A percentile compares a stretch with the other conserved stretches of the same genome.
Conservation (phyloP, 1,284 basidiomycete genomes). For the Cutaneotrichosporon sp. region DNA sequence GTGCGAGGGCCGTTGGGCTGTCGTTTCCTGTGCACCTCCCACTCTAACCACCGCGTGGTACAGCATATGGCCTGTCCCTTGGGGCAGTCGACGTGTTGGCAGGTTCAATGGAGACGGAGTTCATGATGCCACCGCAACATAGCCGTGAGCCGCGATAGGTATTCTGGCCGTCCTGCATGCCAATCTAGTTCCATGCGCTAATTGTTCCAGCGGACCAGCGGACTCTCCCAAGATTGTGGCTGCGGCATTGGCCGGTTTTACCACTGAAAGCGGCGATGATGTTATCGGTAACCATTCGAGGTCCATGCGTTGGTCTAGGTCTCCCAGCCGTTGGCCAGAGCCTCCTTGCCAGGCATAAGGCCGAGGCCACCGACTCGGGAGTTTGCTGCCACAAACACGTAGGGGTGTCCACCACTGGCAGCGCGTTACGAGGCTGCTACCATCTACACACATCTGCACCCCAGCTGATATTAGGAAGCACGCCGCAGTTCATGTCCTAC, state of each 20-base stretch:
- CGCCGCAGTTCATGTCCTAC: neutral
- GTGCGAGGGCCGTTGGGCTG: slow-evolving; percentile 53
- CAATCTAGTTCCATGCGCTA: slow-evolving; percentile 49
- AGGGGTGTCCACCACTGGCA: slow-evolving; percentile 40
- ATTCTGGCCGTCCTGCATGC: slow-evolving; percentile 54
- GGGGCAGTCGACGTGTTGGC: slow-evolving; percentile 13
- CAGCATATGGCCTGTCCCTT: slow-evolving; percentile 15
- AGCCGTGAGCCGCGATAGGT: slow-evolving; percentile 48
- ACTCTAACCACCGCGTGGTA: slow-evolving; percentile 11
- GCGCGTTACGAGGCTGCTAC: slow-evolving; percentile 8
- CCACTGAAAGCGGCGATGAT: slow-evolving; percentile 43
- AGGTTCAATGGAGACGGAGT: slow-evolving; percentile 48
- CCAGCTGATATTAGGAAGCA: slow-evolving; percentile 6
- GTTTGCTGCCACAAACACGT: slow-evolving; percentile 58
- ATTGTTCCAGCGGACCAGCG: slow-evolving; percentile 58
- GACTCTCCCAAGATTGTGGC: slow-evolving; percentile 57
- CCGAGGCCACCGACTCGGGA: slow-evolving; percentile 52
- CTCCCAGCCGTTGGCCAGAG: slow-evolving; percentile 53
- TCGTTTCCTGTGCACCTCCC: slow-evolving; percentile 37
- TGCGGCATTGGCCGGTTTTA: slow-evolving; percentile 39
- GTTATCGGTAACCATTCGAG: slow-evolving; percentile 40
- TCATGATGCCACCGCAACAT: slow-evolving; percentile 43
- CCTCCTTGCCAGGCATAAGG: slow-evolving; percentile 52
- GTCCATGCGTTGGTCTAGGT: slow-evolving; percentile 45
- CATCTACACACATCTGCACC: slow-evolving; percentile 21